phyloP scores from a whole-genome alignment of 768 basidiomycete species.

The Tricholoma sp. region DNA sequence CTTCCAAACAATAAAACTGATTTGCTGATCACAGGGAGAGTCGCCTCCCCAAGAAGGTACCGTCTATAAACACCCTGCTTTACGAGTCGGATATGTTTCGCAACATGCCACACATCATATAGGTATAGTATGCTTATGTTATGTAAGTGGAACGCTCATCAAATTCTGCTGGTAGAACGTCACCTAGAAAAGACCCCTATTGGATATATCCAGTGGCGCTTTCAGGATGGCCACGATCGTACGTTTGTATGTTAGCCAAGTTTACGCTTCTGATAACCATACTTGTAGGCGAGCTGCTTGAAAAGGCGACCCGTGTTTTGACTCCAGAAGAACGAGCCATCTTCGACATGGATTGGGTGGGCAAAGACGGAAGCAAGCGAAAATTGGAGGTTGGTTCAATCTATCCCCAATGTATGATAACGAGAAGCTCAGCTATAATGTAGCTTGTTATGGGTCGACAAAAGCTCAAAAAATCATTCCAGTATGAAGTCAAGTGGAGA shows the following conservation, averaged over 20 bases:
- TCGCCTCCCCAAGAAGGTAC: conserved; percentile 86
- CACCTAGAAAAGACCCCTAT: conserved; percentile 97
- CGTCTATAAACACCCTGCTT: conserved; percentile 90
- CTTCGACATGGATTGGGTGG: conserved; percentile 84
- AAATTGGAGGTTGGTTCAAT: conserved; percentile 73
- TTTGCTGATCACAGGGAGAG: conserved; percentile 59
- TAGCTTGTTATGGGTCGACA: conserved; percentile 90
- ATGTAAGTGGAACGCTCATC: background rate
- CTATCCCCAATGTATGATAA: conserved; percentile 2
- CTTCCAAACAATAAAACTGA: conserved; percentile 4
- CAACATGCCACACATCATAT: conserved; percentile 98
- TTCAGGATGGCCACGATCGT: conserved; percentile 98
- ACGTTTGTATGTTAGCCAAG: conserved; percentile 22
- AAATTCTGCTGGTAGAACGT: conserved; percentile 47
- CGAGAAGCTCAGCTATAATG: conserved; percentile 1
- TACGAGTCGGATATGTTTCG: conserved; percentile 95
- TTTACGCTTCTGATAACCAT: background rate
- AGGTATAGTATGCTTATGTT: conserved; percentile 33
- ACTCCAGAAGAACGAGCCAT: conserved; percentile 79
- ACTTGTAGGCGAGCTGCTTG: conserved; percentile 71
- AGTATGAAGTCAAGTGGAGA: conserved; percentile 89
- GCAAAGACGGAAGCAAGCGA: conserved; percentile 85
- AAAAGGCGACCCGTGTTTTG: conserved; percentile 87
- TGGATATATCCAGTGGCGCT: conserved; percentile 97
- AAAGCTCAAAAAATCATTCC: conserved; percentile 94